Evolutionary conservation across 1,284 basidiomycete species (phyloP), one percentile per base, ranked within the genome.

Genomic region (Ustilago sp.): DNA sequence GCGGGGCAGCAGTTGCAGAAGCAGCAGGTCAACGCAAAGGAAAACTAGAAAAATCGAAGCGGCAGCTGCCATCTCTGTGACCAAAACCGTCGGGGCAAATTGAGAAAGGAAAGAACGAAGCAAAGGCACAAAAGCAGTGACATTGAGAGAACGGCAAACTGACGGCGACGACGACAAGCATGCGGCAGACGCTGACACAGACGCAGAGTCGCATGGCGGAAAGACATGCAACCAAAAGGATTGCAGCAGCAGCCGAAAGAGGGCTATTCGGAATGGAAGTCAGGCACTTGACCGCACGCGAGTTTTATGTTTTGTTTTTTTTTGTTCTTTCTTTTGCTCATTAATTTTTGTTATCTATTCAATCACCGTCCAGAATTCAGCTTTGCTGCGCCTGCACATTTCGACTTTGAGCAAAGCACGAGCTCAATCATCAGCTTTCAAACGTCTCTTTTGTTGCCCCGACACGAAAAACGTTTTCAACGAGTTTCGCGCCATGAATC

Each of bases 21-120:
- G 38, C 38, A 39, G 38, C 11, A 39, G 38, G 23, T 28, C 23
- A 28, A 39, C 38, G 38, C 38, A 39, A 39, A 28, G 23, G 38
- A 39, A 17, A 39, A 50, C 17, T 13, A 8, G 48, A 28, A 50
- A 50, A 50, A 31, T 15, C 28, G 48, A 34, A 50, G 13, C 48
- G n/a, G n/a, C 17, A 45, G 43, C 43, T 45, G 43, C 43, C 39
- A 43, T 43, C 1, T 43, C n/a, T 28, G 43, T 8, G n/a, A 45
- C n/a, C n/a, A 45, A 45, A 19, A 45, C 43, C 43, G 43, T 45
- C 43, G 43, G 43, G 43, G n/a, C 43, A 45, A 45, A 19, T 45
- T 17, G n/a, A 8, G 19, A 38, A 8, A 8, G 36, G 36, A 13
- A 38, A 38, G 19, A 45, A 45, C 23, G 23, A 19, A 45, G 39